A percentile compares a stretch with the other conserved stretches of the same genome.
These are phyloP conservation scores for Aspergillus haitiensis DNA, from an alignment of 495 filamentous ascomycete genomes.

Conservation along the genomic window DNA sequence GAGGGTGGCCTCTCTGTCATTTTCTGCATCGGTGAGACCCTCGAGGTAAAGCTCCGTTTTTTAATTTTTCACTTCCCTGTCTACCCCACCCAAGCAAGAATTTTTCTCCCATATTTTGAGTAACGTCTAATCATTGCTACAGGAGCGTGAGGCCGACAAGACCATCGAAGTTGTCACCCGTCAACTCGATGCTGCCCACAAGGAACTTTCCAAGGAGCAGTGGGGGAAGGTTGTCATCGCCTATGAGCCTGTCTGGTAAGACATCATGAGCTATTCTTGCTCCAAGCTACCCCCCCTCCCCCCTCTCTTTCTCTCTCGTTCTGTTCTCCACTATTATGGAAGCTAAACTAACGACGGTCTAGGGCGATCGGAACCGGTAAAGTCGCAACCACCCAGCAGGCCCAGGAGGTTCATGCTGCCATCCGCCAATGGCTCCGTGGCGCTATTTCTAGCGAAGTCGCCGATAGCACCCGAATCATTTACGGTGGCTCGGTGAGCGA, in stretches of 20 bases:
- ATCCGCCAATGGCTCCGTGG: constrained; percentile 86
- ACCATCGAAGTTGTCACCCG: constrained; percentile 88
- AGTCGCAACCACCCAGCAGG: constrained; percentile 90
- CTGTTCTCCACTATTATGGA: not conserved
- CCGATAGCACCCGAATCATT: constrained; percentile 82
- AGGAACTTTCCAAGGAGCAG: constrained; percentile 64
- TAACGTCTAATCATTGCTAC: constrained; percentile 13
- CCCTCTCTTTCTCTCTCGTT: not conserved
- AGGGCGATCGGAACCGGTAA: constrained; percentile 96
- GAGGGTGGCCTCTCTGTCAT: constrained; percentile 87
- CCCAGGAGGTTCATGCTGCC: constrained; percentile 90
- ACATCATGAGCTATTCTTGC: not conserved
- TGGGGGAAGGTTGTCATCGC: constrained; percentile 95
- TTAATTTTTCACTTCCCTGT: constrained; percentile 2
- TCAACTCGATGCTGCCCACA: constrained; percentile 68
- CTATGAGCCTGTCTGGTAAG: constrained; percentile 95
- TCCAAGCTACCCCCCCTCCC: constrained; percentile 1
- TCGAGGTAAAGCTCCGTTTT: constrained; percentile 58
- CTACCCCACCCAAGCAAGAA: constrained; percentile 21
- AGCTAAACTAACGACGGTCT: constrained; percentile 15
- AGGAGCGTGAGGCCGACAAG: constrained; percentile 81
- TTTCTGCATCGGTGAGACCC: constrained; percentile 91
- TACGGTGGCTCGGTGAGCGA: constrained; percentile 96
- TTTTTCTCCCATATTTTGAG: constrained; percentile 2
- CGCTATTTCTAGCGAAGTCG: constrained; percentile 66